phyloP scores from a whole-genome alignment of 75 land plant species.

The Pinus taeda region DNA sequence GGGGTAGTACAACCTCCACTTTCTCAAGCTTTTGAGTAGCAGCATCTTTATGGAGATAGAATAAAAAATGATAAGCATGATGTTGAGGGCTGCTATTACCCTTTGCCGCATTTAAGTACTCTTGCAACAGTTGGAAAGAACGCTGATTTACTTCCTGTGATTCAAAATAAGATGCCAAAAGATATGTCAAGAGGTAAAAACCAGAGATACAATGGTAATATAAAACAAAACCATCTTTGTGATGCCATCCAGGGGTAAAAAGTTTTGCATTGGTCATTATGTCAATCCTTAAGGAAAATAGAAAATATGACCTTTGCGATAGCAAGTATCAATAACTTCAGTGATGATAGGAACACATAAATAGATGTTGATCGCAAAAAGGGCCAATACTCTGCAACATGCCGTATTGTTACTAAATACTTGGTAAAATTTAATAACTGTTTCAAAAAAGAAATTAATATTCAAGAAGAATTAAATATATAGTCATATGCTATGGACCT shows the following conservation, averaged over 20 bases:
- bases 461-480: background rate
- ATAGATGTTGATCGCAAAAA: background rate
- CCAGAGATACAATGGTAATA: background rate
- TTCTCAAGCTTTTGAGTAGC: slow-evolving; percentile 21
- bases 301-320: background rate
- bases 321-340: background rate
- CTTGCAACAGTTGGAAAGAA: slow-evolving; percentile 46
- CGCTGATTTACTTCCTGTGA: slow-evolving; percentile 33
- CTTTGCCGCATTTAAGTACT: slow-evolving; percentile 39
- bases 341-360: background rate
- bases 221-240: background rate
- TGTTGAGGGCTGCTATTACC: slow-evolving; percentile 18
- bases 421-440: background rate
- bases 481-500: background rate
- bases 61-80: slow-evolving; percentile 27
- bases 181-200: background rate
- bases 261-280: background rate
- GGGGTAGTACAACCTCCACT: slow-evolving; percentile 38
- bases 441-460: background rate
- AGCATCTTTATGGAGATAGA: slow-evolving; percentile 21
- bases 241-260: background rate
- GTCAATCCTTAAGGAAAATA: background rate
- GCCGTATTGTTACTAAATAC: background rate
- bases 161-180: slow-evolving; percentile 5
- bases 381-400: background rate